These are phyloP conservation scores for Radiomyces spectabilis DNA, from an alignment of 192 early-diverging fungal genomes.

Conservation along the genomic window DNA sequence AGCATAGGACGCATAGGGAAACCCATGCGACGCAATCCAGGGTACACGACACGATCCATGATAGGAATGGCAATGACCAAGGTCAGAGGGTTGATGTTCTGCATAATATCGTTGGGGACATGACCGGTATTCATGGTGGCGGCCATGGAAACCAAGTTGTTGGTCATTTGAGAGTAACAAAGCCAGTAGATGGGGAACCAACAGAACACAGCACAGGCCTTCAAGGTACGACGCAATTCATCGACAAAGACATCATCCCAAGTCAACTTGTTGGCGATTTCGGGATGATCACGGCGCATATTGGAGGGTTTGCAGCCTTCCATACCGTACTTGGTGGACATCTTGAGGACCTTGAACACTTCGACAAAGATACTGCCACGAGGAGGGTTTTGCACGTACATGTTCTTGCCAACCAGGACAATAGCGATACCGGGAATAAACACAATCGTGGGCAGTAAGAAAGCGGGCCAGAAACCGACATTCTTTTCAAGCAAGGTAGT, in stretches of 20 bases:
- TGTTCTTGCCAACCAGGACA: slow-evolving; percentile 37
- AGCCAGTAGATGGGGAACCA: slow-evolving; percentile 75
- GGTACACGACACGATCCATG: slow-evolving; percentile 57
- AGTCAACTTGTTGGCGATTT: slow-evolving; percentile 21
- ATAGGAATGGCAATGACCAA: slow-evolving; percentile 65
- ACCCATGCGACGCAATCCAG: slow-evolving; percentile 41
- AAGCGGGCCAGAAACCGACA: slow-evolving; percentile 47
- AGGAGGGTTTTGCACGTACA: slow-evolving; percentile 42
- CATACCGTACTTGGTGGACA: slow-evolving; percentile 34
- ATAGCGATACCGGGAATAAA: slow-evolving; percentile 41
- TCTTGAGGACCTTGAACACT: slow-evolving; percentile 32
- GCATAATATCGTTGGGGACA: slow-evolving; percentile 62
- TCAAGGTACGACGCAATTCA: slow-evolving; percentile 50
- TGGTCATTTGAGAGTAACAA: slow-evolving; percentile 55
- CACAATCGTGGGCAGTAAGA: slow-evolving; percentile 41
- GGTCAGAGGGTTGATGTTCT: slow-evolving; percentile 59
- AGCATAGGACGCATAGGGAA: slow-evolving; percentile 48
- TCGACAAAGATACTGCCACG: slow-evolving; percentile 47
- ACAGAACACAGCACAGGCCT: slow-evolving; percentile 61
- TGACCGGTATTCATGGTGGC: slow-evolving; percentile 45
- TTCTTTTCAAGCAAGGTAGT: slow-evolving; percentile 46
- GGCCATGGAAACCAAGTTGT: slow-evolving; percentile 55
- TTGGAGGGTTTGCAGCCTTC: slow-evolving; percentile 56
- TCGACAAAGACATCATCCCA: slow-evolving; percentile 73
- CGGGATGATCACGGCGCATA: slow-evolving; percentile 22